Evolutionary conservation across 2,329 filamentous ascomycete species (phyloP), one percentile per base, ranked within the genome.

Genomic region (Phaeosphaeriaceae sp.): DNA sequence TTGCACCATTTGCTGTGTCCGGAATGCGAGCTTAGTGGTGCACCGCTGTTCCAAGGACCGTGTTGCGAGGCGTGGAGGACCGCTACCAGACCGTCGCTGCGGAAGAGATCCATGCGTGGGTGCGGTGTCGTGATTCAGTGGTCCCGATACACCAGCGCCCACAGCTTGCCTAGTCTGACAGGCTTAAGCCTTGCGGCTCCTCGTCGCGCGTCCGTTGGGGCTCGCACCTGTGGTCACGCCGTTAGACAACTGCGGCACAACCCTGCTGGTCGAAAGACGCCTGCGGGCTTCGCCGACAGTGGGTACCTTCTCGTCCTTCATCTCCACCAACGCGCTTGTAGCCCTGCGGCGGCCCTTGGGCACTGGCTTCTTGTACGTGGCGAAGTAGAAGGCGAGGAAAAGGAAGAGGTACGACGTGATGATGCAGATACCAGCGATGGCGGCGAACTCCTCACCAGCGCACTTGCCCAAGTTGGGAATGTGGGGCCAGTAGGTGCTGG

Each of bases 351-450:
- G 78, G 59, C 81, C 81, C 85, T 93, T 94, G 76, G 87, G 87
- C 78, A 88, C 87, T 62, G 90, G 89, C 85, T 92, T 93, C 84
- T 90, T 91, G 84, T 99, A 99, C 61, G 94, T 99, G 67, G 93
- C 93, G 70, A 96, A 86, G 86, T 98, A 99, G 89, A 99, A 99
- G 51, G 91, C 94, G 82, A 99, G 97, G 88, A 99, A 99, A 68
- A 99, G 91, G 64, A 98, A 86, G 59, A 99, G 88, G 87, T 98
- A 99, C 31, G 92, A 96, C 82, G 88, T 93, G 76, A 99, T 85
- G 73, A 97, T 96, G 67, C 85, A 91, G 70, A 97, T 96, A 70
- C 94, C 94, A 59, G 93, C 86, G 74, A 97, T 92, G 46, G 94
- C 94, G 49, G 94, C 94, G 74, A 97, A 98, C 81, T 98, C 95